These are phyloP conservation scores for Globisporangium carolinianum DNA, from an alignment of 352 stramenopile genomes.

Conservation along the genomic window DNA sequence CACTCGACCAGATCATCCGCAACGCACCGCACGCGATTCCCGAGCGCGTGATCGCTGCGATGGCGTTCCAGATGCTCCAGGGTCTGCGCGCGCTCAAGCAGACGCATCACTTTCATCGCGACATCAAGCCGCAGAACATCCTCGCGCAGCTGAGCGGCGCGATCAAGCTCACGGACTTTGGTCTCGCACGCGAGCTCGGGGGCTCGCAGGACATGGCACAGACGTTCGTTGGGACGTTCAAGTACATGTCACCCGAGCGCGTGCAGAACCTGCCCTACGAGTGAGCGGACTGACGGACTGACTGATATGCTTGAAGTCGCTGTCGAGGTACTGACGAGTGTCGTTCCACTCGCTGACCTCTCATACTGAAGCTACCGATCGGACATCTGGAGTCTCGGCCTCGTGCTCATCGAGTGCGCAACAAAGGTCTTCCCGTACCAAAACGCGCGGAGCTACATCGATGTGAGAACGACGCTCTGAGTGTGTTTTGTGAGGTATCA, in stretches of 20 bases:
- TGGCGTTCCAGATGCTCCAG: slow-evolving; percentile 53
- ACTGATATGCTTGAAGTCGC: background rate
- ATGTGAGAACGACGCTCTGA: slow-evolving; percentile 21
- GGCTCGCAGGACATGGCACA: slow-evolving; percentile 72
- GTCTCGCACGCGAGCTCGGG: slow-evolving; percentile 54
- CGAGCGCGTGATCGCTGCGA: slow-evolving; percentile 41
- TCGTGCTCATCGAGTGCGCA: slow-evolving; percentile 68
- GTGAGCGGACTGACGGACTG: slow-evolving; percentile 15
- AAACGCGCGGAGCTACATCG: slow-evolving; percentile 55
- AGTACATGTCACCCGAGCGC: slow-evolving; percentile 92
- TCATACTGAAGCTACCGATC: slow-evolving; percentile 52
- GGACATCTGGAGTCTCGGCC: slow-evolving; percentile 70
- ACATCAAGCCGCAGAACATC: slow-evolving; percentile 93
- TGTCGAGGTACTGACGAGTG: background rate
- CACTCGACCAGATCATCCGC: slow-evolving; percentile 40
- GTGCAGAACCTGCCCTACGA: slow-evolving; percentile 80
- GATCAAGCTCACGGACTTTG: slow-evolving; percentile 83
- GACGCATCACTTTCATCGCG: slow-evolving; percentile 85
- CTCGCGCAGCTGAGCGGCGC: slow-evolving; percentile 71
- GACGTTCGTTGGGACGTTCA: slow-evolving; percentile 88
- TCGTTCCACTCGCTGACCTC: no score
- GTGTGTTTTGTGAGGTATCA: background rate
- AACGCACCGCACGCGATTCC: slow-evolving; percentile 17
- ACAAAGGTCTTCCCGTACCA: slow-evolving; percentile 51
- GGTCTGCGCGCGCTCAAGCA: slow-evolving; percentile 58